phyloP scores from a whole-genome alignment of 768 basidiomycete genomes.

The Scleroderma citrinum region DNA sequence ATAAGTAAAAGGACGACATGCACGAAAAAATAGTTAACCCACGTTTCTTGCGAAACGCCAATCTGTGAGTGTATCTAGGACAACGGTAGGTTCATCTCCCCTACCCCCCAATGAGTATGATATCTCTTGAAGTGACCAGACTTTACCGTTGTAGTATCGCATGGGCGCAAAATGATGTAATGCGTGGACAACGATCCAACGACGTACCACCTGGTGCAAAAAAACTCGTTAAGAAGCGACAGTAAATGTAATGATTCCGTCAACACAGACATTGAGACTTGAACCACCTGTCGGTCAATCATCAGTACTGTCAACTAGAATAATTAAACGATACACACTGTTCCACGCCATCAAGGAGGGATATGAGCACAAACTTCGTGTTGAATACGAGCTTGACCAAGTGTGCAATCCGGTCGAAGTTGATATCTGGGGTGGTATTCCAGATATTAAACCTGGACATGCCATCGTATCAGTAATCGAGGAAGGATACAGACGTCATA shows the following conservation, averaged over 20 bases:
- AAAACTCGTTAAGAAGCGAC: conserved; percentile 1
- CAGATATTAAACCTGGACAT: conserved; percentile 80
- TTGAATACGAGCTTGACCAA: conserved; percentile 90
- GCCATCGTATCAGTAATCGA: conserved; percentile 1
- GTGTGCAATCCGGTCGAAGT: conserved; percentile 92
- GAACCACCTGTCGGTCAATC: conserved; percentile 56
- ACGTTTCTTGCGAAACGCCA: conserved; percentile 90
- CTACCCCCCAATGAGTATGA: conserved; percentile 31
- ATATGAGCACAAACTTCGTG: conserved; percentile 79
- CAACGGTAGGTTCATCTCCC: conserved; percentile 81
- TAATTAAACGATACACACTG: conserved; percentile 49
- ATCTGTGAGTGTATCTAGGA: conserved; percentile 72
- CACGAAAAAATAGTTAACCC: conserved; percentile 19
- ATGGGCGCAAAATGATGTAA: conserved; percentile 78
- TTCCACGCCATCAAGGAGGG: conserved; percentile 77
- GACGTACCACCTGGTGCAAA: conserved; percentile 39
- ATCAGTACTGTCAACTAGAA: conserved; percentile 1
- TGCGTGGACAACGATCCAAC: conserved; percentile 41
- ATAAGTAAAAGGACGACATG: background rate
- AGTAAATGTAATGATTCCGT: background rate
- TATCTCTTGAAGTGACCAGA: background rate
- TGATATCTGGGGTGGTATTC: conserved; percentile 78
- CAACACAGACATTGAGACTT: conserved; percentile 73
- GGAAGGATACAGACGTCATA: conserved; percentile 26
- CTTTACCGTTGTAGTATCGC: conserved; percentile 69